Evolutionary conservation across 345 rosid species (phyloP).

Genomic region (Theobroma cacao): DNA sequence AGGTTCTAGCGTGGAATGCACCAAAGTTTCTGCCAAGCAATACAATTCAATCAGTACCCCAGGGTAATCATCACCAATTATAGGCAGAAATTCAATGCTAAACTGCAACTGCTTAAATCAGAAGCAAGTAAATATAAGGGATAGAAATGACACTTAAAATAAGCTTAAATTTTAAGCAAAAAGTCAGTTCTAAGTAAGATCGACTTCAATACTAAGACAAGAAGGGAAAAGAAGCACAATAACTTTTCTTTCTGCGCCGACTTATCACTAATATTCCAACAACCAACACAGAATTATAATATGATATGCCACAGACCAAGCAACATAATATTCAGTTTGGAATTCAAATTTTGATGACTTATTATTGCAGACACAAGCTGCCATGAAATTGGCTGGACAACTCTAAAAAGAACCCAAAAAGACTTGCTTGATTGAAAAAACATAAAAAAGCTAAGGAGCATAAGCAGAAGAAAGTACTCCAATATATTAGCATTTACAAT

Average conservation of each 20-base stretch:
- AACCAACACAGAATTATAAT: background rate
- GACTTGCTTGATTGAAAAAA: background rate
- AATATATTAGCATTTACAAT: background rate
- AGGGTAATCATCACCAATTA: background rate
- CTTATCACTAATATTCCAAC: background rate
- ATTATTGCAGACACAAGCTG: background rate
- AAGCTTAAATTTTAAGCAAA: too few relatives aligned
- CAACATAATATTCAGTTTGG: background rate
- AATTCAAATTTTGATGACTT: background rate
- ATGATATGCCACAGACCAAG: background rate
- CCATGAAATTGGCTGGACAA: background rate
- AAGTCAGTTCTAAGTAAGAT: too few relatives aligned
- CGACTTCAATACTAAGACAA: too few relatives aligned
- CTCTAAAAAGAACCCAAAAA: background rate
- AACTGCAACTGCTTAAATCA: background rate
- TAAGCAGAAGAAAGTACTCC: background rate
- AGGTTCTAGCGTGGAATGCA: slow-evolving; percentile 87
- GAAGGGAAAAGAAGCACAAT: too few relatives aligned
- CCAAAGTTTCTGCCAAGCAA: slow-evolving; percentile 78
- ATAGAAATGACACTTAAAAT: background rate
- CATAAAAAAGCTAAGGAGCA: background rate
- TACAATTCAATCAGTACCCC: slow-evolving; percentile 9
- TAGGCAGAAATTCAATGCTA: background rate
- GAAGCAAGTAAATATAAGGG: background rate
- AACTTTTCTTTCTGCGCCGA: background rate